Evolutionary conservation across 2,329 filamentous ascomycete genomes (phyloP).

Genomic region (Zasmidium cellare): DNA sequence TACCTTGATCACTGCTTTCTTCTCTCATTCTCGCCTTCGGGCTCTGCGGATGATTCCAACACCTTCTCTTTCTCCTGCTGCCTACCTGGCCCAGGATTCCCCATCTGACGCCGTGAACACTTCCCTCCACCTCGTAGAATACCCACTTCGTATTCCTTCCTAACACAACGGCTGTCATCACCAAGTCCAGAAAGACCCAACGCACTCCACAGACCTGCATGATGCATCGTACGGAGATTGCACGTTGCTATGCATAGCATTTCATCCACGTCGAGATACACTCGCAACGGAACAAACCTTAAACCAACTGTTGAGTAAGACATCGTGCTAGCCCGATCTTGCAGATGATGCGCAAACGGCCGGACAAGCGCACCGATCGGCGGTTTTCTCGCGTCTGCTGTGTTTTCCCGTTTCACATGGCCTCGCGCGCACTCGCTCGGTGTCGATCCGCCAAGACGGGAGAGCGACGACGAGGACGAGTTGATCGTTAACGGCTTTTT

Average conservation of each 20-base stretch:
- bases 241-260: constrained; percentile 7
- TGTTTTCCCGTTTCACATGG: not conserved
- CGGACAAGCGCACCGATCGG: not conserved
- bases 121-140: too few species aligned
- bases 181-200: not conserved
- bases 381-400: not conserved
- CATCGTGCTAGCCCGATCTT: not conserved
- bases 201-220: too few species aligned
- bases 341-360: not conserved
- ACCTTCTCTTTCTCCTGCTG: too few species aligned
- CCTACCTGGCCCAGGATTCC: too few species aligned
- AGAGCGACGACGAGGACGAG: too few species aligned
- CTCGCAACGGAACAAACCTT: not conserved
- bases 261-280: too few species aligned
- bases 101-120: too few species aligned
- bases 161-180: constrained; percentile 2
- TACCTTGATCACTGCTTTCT: not conserved
- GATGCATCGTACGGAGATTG: not conserved
- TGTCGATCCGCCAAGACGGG: too few species aligned
- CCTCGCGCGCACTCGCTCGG: too few species aligned
- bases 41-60: too few species aligned
- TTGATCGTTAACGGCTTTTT: not conserved
- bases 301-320: not conserved
- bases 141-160: too few species aligned
- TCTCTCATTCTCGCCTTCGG: not conserved